A percentile compares a stretch with the other conserved stretches of the same genome.
Evolutionary conservation across 2,329 filamentous ascomycete genomes (phyloP).

Genomic region (Monosporascus ibericus): DNA sequence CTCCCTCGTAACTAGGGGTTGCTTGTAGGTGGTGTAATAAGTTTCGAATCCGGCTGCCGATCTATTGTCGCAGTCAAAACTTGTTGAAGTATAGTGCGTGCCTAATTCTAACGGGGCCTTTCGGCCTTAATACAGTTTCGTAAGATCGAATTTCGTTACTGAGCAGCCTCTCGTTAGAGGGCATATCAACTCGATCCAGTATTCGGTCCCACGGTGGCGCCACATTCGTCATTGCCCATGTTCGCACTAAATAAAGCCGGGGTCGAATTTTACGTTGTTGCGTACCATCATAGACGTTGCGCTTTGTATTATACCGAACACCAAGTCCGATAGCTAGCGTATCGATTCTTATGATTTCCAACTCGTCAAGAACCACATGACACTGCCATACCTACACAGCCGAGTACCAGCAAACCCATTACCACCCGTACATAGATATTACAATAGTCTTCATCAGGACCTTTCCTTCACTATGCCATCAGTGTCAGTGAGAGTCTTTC

Average conservation of each 20-base stretch:
- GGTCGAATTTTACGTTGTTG: no score
- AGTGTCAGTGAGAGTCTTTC: neutral
- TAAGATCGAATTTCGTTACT: no score
- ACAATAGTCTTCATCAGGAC: neutral
- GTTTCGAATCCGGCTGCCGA: no score
- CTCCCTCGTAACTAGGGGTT: no score
- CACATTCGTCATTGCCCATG: neutral
- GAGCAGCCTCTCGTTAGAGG: neutral
- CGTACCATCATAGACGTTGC: no score
- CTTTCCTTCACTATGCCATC: neutral
- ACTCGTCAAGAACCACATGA: neutral
- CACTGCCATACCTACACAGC: neutral
- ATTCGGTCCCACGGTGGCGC: neutral
- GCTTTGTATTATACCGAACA: no score
- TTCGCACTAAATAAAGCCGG: neutral
- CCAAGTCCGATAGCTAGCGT: no score
- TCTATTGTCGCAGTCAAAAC: no score
- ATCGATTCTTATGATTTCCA: neutral
- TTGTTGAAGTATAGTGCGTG: no score
- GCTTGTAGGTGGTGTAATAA: no score
- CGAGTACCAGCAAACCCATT: neutral
- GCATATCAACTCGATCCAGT: constrained; percentile 5
- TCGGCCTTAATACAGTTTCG: no score
- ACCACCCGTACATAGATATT: neutral
- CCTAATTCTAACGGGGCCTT: no score